A percentile compares a stretch with the other conserved stretches of the same genome.
phyloP scores from a whole-genome alignment of 164 flowering plant species.

The Buxus sempervirens region DNA sequence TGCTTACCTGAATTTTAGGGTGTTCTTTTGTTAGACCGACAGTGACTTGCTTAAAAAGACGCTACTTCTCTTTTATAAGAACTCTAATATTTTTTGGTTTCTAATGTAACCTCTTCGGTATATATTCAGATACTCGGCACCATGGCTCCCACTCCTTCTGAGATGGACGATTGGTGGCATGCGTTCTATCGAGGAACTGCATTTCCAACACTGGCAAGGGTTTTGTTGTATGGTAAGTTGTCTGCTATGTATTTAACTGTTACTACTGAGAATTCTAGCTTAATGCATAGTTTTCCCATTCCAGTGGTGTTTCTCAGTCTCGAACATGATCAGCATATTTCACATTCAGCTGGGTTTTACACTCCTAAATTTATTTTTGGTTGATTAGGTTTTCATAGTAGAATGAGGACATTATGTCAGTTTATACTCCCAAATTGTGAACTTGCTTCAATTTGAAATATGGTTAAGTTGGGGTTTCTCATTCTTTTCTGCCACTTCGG shows the following conservation, averaged over 20 bases:
- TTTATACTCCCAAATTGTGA: neutral
- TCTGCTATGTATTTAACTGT: neutral
- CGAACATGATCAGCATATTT: neutral
- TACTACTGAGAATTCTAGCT: too few relatives aligned
- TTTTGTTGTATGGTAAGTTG: conserved; percentile 56
- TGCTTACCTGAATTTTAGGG: too few relatives aligned
- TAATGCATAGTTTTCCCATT: neutral
- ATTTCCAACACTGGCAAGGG: conserved; percentile 61
- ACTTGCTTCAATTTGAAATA: neutral
- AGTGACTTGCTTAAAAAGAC: too few relatives aligned
- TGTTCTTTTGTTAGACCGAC: too few relatives aligned
- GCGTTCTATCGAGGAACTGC: conserved; percentile 66
- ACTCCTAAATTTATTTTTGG: neutral
- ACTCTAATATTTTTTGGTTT: too few relatives aligned
- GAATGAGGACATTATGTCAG: neutral
- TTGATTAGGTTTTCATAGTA: neutral
- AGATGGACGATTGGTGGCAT: conserved; percentile 50
- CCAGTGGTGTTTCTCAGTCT: neutral
- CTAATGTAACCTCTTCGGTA: too few relatives aligned
- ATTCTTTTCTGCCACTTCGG: neutral
- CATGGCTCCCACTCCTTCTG: conserved; percentile 29
- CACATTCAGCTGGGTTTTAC: neutral
- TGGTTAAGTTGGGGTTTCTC: neutral
- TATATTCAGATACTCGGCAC: conserved; percentile 28
- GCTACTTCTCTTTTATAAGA: too few relatives aligned